Percentiles rank a stretch among this genome's conserved stretches.
These are phyloP conservation scores for Limonium bicolor DNA, from an alignment of 148 eudicot genomes.

Conservation along the genomic window DNA sequence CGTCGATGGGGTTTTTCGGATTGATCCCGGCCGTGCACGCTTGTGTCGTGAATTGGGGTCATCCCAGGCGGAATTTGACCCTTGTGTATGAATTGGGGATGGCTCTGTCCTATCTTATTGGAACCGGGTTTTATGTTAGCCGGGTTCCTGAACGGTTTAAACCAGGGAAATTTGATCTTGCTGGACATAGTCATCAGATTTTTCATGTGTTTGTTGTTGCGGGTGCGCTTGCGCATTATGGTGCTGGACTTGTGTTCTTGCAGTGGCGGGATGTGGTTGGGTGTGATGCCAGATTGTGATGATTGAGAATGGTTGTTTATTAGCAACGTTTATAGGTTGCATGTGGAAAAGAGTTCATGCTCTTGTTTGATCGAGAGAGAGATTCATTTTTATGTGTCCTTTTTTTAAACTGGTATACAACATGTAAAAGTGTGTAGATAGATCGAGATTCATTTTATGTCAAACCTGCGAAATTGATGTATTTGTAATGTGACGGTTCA, in stretches of 20 bases:
- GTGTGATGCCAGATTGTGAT: constrained; percentile 17
- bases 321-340: too few relatives aligned
- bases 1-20: constrained; percentile 75
- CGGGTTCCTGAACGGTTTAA: constrained; percentile 82
- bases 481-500: too few relatives aligned
- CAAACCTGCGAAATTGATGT: too few relatives aligned
- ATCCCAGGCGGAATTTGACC: constrained; percentile 48
- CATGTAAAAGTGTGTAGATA: too few relatives aligned
- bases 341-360: too few relatives aligned
- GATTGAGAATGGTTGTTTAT: too few relatives aligned
- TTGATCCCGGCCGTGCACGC: constrained; percentile 64
- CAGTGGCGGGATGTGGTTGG: constrained; percentile 37
- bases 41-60: constrained; percentile 45
- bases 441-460: too few relatives aligned
- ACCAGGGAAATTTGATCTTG: constrained; percentile 83
- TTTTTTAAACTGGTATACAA: too few relatives aligned
- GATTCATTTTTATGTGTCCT: too few relatives aligned
- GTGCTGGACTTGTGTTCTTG: constrained; percentile 62
- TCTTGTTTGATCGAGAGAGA: too few relatives aligned
- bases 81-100: constrained; percentile 62
- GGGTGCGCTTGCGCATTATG: constrained; percentile 88
- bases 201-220: constrained; percentile 82
- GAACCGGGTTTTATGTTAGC: constrained; percentile 62
- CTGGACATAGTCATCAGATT: constrained; percentile 93
- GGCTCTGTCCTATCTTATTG: constrained; percentile 61